Percentiles rank a stretch among this genome's conserved stretches.
Evolutionary conservation across 1,284 basidiomycete genomes (phyloP).

Genomic region (Malassezia sp.): DNA sequence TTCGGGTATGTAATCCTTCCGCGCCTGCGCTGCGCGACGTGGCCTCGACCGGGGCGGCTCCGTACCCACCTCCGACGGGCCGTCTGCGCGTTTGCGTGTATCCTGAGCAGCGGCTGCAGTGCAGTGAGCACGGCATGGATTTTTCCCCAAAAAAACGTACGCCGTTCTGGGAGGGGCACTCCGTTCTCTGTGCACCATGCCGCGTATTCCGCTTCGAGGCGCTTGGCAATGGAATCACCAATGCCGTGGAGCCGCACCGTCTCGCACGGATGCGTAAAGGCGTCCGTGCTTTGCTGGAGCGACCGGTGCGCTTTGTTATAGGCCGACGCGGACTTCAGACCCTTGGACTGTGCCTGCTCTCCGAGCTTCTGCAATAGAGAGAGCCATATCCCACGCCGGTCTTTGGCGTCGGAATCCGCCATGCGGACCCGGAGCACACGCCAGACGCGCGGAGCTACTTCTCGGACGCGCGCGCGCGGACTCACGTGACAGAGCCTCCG

Average conservation of each 20-base stretch:
- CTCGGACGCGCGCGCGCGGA: too few relatives aligned
- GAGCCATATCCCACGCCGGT: too few relatives aligned
- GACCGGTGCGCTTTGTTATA: slow-evolving; percentile 32
- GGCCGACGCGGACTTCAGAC: slow-evolving; percentile 26
- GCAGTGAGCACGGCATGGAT: too few relatives aligned
- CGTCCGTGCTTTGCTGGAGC: slow-evolving; percentile 23
- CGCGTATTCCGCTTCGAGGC: slow-evolving; percentile 26
- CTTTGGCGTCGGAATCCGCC: too few relatives aligned
- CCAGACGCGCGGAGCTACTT: too few relatives aligned
- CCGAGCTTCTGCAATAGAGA: slow-evolving; percentile 26
- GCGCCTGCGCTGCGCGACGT: neutral
- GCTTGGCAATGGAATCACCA: slow-evolving; percentile 31
- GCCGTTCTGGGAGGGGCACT: slow-evolving; percentile 21
- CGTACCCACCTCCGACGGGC: slow-evolving; percentile 2
- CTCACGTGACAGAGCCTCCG: too few relatives aligned
- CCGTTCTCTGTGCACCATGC: slow-evolving; percentile 29
- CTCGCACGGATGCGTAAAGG: slow-evolving; percentile 33
- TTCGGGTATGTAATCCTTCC: slow-evolving; percentile 36
- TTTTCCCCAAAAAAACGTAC: neutral
- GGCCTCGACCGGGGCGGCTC: neutral
- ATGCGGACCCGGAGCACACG: too few relatives aligned
- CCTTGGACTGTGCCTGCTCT: slow-evolving; percentile 32
- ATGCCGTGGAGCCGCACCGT: slow-evolving; percentile 30
- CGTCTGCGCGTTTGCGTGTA: neutral
- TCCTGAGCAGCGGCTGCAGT: too few relatives aligned